These are phyloP conservation scores for Penicillium odoratum DNA, from an alignment of 495 filamentous ascomycete genomes.

Conservation along the genomic window DNA sequence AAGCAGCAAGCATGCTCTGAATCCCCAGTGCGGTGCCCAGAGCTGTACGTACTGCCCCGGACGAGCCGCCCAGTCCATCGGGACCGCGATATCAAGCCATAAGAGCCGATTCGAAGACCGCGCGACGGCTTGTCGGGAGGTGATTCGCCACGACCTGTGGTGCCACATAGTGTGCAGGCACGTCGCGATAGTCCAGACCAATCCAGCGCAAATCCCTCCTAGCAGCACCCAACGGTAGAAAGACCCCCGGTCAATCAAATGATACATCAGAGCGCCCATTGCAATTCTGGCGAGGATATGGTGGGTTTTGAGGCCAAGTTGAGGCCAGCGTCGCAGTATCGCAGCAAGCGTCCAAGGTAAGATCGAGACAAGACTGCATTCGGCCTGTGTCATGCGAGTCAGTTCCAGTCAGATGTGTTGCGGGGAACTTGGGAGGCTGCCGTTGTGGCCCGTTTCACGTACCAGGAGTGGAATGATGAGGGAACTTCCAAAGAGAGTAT, in stretches of 20 bases:
- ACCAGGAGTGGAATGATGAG: slow-evolving; percentile 6
- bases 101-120: slow-evolving; percentile 9
- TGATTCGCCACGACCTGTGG: slow-evolving; percentile 4
- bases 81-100: slow-evolving; percentile 12
- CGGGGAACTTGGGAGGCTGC: background rate
- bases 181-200: background rate
- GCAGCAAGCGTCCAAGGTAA: slow-evolving; percentile 10
- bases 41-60: slow-evolving; percentile 14
- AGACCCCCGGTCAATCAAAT: slow-evolving; percentile 4
- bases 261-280: slow-evolving; percentile 3
- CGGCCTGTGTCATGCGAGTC: slow-evolving; percentile 3
- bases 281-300: background rate
- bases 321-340: slow-evolving; percentile 5
- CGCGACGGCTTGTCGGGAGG: background rate
- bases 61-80: background rate
- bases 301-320: slow-evolving; percentile 5
- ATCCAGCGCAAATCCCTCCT: slow-evolving; percentile 4
- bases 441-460: background rate
- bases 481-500: background rate
- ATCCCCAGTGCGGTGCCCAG: slow-evolving; percentile 9
- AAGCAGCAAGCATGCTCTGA: slow-evolving; percentile 7
- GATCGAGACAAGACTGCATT: slow-evolving; percentile 8
- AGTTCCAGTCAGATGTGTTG: background rate
- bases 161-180: slow-evolving; percentile 8
- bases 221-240: slow-evolving; percentile 10